phyloP scores from a whole-genome alignment of 768 basidiomycete genomes.

The Rickenella mellea region DNA sequence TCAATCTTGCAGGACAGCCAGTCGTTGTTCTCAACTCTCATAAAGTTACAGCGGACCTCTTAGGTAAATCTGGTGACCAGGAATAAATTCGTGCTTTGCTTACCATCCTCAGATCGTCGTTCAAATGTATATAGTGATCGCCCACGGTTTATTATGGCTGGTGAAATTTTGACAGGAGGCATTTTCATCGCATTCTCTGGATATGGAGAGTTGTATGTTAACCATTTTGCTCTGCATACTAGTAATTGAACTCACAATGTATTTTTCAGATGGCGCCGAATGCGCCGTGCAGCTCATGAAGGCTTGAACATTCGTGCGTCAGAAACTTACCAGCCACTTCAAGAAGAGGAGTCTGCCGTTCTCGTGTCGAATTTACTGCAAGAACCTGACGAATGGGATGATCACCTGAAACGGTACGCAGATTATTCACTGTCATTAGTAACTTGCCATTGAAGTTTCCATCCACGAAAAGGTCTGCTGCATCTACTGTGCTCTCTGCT shows the following conservation, averaged over 20 bases:
- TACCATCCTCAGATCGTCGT: no score
- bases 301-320: conserved; percentile 2
- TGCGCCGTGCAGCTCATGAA: conserved; percentile 9
- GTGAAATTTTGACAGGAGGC: conserved; percentile 8
- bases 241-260: no score
- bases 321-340: conserved; percentile 3
- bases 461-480: conserved; percentile 12
- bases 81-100: no score
- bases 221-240: background rate
- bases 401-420: no score
- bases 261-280: conserved; percentile 12
- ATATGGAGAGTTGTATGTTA: conserved; percentile 6
- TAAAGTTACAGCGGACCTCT: conserved; percentile 14
- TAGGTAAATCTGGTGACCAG: no score
- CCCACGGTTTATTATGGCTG: conserved; percentile 33
- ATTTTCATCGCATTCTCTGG: conserved; percentile 6
- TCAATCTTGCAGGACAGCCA: conserved; percentile 11
- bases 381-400: no score
- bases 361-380: no score
- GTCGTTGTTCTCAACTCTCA: conserved; percentile 15
- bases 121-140: conserved; percentile 38
- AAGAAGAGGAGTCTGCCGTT: no score
- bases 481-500: conserved; percentile 19
- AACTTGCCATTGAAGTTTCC: background rate
- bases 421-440: no score